Evolutionary conservation across 371 early-diverging fungal genomes (phyloP).

Genomic region (Mortierella sp.): DNA sequence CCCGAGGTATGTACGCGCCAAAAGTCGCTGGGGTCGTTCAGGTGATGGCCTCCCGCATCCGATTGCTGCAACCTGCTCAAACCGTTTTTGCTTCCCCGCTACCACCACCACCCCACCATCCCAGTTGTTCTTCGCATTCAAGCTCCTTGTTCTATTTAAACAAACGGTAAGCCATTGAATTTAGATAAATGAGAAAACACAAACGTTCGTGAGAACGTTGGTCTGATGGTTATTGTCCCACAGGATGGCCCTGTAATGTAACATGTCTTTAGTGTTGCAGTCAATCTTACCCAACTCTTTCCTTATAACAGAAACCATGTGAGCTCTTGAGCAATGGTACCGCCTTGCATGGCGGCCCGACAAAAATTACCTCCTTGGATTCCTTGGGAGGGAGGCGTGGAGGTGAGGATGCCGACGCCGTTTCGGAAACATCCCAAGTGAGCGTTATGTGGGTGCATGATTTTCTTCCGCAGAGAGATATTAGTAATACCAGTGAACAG

Average conservation of each 20-base stretch:
- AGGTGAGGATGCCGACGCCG: slow-evolving; percentile 82
- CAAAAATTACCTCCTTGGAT: slow-evolving; percentile 74
- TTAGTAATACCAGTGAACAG: slow-evolving; percentile 88
- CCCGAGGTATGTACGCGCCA: slow-evolving; percentile 60
- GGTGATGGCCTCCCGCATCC: slow-evolving; percentile 68
- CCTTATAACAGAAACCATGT: slow-evolving; percentile 80
- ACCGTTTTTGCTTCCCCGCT: slow-evolving; percentile 78
- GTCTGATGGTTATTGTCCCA: slow-evolving; percentile 73
- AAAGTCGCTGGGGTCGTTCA: slow-evolving; percentile 60
- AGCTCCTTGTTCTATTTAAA: slow-evolving; percentile 70
- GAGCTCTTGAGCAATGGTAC: slow-evolving; percentile 83
- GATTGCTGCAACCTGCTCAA: slow-evolving; percentile 69
- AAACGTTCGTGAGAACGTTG: slow-evolving; percentile 57
- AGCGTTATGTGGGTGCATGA: slow-evolving; percentile 77
- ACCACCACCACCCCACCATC: no score
- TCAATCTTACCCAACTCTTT: slow-evolving; percentile 78
- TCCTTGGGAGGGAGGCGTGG: no score
- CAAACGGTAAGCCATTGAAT: background rate
- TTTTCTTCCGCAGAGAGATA: slow-evolving; percentile 80
- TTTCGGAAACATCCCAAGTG: slow-evolving; percentile 85
- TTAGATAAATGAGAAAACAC: background rate
- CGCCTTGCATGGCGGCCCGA: slow-evolving; percentile 72
- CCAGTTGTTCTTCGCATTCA: slow-evolving; percentile 68
- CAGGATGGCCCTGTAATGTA: slow-evolving; percentile 70
- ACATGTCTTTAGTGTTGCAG: slow-evolving; percentile 69